Percentiles rank a stretch among this genome's conserved stretches.
These are phyloP conservation scores for Sugiyamaella smithiae DNA, from an alignment of 805 yeast genomes.

Conservation along the genomic window DNA sequence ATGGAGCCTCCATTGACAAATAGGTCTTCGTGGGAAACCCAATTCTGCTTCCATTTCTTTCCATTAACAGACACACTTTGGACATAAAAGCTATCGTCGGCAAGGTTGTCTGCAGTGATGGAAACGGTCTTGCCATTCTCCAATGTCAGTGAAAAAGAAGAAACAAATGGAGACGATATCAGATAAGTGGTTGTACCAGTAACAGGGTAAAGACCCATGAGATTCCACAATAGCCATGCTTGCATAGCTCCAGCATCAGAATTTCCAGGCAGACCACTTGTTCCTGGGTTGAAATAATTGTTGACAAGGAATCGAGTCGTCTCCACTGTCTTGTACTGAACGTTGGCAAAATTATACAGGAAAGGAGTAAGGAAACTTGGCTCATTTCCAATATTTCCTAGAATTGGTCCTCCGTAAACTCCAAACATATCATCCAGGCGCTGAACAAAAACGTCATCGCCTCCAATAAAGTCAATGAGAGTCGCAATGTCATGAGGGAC, in stretches of 20 bases:
- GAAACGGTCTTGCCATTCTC: constrained; percentile 30
- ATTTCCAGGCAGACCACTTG: constrained; percentile 38
- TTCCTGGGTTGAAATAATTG: constrained; percentile 31
- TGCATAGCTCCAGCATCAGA: constrained; percentile 43
- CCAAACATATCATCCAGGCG: constrained; percentile 41
- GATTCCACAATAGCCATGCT: constrained; percentile 37
- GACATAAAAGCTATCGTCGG: constrained; percentile 13
- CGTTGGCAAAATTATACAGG: constrained; percentile 35
- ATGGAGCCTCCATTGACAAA: constrained; percentile 34
- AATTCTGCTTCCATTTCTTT: constrained; percentile 29
- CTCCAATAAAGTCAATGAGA: constrained; percentile 32
- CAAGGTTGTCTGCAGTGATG: constrained; percentile 30
- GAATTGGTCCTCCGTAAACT: constrained; percentile 13
- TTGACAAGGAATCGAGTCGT: constrained; percentile 33
- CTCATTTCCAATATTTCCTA: constrained; percentile 40
- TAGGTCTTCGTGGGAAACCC: constrained; percentile 35
- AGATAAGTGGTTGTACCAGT: constrained; percentile 39
- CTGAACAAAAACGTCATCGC: constrained; percentile 28
- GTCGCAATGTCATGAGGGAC: constrained; percentile 37
- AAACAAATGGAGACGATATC: constrained; percentile 34
- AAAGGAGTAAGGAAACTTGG: constrained; percentile 40
- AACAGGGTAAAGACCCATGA: constrained; percentile 38
- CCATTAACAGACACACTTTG: constrained; percentile 13
- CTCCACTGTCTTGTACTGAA: constrained; percentile 34
- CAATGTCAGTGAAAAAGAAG: constrained; percentile 27